Base-by-base conservation (phyloP, 768 basidiomycete species). In the Boletellus emodensis region DNA sequence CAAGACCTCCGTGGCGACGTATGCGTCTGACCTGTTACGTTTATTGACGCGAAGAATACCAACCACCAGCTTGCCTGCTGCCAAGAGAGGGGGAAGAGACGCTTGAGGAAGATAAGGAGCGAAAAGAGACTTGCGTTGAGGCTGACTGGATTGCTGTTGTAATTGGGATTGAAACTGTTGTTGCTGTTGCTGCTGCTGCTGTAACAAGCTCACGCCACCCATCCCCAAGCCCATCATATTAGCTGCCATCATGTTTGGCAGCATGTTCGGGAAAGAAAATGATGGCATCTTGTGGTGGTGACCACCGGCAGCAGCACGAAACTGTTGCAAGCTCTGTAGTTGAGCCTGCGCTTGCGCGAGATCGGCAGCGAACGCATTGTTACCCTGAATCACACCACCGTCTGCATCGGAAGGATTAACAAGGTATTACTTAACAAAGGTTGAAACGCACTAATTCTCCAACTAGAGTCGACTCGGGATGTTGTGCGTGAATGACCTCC, bases 101-200 rank as follows among this genome's bases (percentile, higher is more conserved):
- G 94, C 95, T 68, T 97, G 94, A 44, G 96, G 96, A 54, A 99
- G 83, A 67, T 99, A 99, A 48, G 96, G 96, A 51, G 95, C 95
- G 67, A 99, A 99, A 35, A 99, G 80, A 40, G 93, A 97, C 75
- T 98, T 98, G 71, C 96, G 87, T 71, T 96, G 93, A 32, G 94
- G 94, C 55, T 94, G 90, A 59, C 71, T 87, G 13, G 85, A 85
- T 70, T 93, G 90, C 63, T 96, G 94, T 64, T 95, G 93, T 18
- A 97, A 77, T 63, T 96, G 94, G 51, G 90, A 87, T 72, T 94
- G 94, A 76, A 96, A 95, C 58, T 90, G 94, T 34, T 67, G 65
- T 6, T 69, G 67, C 1, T 67, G 66, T 60, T 90, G 88, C 46
- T 94, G 93, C 57, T 94, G 90, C 62, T 95, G 93, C 64, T 95